Evolutionary conservation across 225 moss, liverwort and hornwort genomes (phyloP).

Genomic region (Marchantia paleacea): DNA sequence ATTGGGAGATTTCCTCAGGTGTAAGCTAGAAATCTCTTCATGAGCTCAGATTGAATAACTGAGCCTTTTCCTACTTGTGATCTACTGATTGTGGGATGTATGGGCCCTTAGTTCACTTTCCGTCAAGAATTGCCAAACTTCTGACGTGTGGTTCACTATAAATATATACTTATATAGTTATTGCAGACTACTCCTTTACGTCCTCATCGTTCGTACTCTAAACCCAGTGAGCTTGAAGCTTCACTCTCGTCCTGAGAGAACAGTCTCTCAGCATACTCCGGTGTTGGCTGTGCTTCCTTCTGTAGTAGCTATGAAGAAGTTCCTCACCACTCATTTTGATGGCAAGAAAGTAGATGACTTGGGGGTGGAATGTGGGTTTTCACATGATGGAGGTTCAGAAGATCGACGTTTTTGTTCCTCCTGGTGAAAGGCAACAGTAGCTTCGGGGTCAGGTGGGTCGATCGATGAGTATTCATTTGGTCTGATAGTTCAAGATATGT

Average conservation of each 20-base stretch:
- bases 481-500: background rate
- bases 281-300: background rate
- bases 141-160: constrained; percentile 12
- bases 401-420: background rate
- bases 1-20: background rate
- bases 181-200: background rate
- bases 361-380: background rate
- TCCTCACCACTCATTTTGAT: no score
- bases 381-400: background rate
- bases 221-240: background rate
- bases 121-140: constrained; percentile 5
- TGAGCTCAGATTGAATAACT: background rate
- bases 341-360: background rate
- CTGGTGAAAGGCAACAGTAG: background rate
- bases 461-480: background rate
- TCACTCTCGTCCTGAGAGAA: background rate
- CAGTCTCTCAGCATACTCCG: background rate
- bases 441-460: background rate
- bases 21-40: background rate
- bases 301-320: background rate
- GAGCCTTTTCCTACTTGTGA: constrained; percentile 22
- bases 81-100: constrained; percentile 28
- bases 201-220: background rate
- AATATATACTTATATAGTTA: background rate
- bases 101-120: constrained; percentile 15